These are phyloP conservation scores for Pulveroboletus ravenelii DNA, from an alignment of 768 basidiomycete genomes.

Conservation along the genomic window DNA sequence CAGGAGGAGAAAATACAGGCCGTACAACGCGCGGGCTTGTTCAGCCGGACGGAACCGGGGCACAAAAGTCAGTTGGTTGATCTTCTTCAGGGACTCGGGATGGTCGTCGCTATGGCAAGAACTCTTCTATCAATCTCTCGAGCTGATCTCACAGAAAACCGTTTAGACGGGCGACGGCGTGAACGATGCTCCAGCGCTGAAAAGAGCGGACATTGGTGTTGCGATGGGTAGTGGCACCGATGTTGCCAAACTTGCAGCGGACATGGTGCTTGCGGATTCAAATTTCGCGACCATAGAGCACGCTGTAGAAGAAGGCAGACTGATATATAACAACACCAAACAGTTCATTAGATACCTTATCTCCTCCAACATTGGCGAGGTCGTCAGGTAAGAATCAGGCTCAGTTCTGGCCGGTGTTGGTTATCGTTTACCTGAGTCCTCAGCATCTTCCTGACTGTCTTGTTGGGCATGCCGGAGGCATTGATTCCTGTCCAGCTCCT, in stretches of 20 bases:
- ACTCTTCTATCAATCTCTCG: constrained; percentile 1
- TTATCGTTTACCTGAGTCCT: constrained; percentile 6
- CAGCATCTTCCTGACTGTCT: constrained; percentile 93
- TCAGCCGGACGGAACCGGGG: constrained; percentile 89
- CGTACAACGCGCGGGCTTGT: constrained; percentile 84
- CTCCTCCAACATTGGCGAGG: constrained; percentile 97
- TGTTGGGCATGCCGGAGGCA: constrained; percentile 99
- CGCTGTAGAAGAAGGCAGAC: constrained; percentile 94
- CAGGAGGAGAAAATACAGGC: constrained; percentile 80
- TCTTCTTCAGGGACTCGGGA: constrained; percentile 81
- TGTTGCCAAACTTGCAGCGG: constrained; percentile 95
- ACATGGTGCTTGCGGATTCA: constrained; percentile 96
- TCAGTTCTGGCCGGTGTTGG: neutral
- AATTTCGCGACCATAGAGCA: constrained; percentile 97
- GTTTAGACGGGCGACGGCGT: constrained; percentile 91
- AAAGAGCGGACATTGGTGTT: constrained; percentile 96
- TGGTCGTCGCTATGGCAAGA: constrained; percentile 92
- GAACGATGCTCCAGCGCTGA: constrained; percentile 95
- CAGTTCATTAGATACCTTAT: constrained; percentile 99
- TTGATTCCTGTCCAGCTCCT: constrained; percentile 96
- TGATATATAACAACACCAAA: constrained; percentile 99
- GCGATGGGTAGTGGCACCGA: constrained; percentile 99
- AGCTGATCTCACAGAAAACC: constrained; percentile 5
- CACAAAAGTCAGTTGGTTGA: constrained; percentile 97
- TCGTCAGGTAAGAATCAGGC: constrained; percentile 57